Evolutionary conservation across 441 rosid species (phyloP).

Genomic region (Croton laevigatus): DNA sequence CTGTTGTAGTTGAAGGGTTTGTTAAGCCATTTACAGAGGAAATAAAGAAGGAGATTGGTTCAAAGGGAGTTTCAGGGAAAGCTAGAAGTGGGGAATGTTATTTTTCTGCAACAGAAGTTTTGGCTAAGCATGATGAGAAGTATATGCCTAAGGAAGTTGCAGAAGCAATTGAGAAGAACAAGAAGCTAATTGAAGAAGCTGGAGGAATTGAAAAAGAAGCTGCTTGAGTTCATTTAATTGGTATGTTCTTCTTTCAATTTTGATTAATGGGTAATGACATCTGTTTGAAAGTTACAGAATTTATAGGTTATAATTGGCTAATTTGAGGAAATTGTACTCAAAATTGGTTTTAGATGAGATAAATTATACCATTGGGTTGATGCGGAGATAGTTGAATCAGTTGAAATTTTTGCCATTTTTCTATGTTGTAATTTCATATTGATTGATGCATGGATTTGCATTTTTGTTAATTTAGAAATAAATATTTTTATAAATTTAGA

Average conservation of each 20-base stretch:
- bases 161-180: constrained; percentile 90
- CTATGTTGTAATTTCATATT: no score
- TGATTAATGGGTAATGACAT: not conserved
- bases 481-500: no score
- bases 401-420: not conserved
- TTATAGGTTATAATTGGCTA: no score
- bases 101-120: constrained; percentile 77
- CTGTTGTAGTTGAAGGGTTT: constrained; percentile 91
- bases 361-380: no score
- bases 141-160: constrained; percentile 96
- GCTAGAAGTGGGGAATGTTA: constrained; percentile 64
- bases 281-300: no score
- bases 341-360: no score
- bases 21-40: constrained; percentile 69
- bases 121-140: constrained; percentile 98
- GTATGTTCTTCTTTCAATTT: constrained; percentile 17
- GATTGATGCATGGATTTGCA: no score
- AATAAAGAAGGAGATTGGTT: constrained; percentile 44
- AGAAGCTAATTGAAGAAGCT: constrained; percentile 50
- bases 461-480: no score
- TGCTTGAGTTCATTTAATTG: constrained; percentile 28
- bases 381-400: no score
- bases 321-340: no score
- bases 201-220: constrained; percentile 24
- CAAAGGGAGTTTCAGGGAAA: constrained; percentile 55